Evolutionary conservation across 2,329 filamentous ascomycete species (phyloP).

Genomic region (Chaetomiaceae sp.): DNA sequence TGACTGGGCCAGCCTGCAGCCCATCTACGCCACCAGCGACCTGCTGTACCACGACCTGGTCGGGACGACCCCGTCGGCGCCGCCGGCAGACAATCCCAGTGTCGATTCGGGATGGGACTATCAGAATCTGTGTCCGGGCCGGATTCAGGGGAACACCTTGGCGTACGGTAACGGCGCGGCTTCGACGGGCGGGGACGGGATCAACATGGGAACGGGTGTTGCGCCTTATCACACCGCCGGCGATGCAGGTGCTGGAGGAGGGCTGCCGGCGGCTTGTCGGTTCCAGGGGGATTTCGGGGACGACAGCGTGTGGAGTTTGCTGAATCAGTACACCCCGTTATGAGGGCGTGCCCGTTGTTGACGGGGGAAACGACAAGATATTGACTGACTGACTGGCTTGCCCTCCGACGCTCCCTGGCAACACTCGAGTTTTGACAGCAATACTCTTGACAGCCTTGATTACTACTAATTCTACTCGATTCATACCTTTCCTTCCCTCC

Average conservation of each 20-base stretch:
- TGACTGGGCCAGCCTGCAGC: conserved; percentile 48
- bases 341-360: too few species aligned
- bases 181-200: conserved; percentile 5
- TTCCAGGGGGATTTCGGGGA: conserved; percentile 30
- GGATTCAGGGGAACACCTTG: neutral
- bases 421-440: too few species aligned
- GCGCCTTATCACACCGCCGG: too few species aligned
- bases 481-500: too few species aligned
- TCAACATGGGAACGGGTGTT: neutral
- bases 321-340: conserved; percentile 28
- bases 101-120: neutral
- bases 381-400: too few species aligned
- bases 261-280: conserved; percentile 3
- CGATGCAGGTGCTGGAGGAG: neutral
- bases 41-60: conserved; percentile 53
- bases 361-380: too few species aligned
- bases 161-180: neutral
- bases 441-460: too few species aligned
- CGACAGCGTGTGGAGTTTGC: conserved; percentile 30
- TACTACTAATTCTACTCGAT: too few species aligned
- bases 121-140: neutral
- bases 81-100: neutral
- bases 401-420: too few species aligned
- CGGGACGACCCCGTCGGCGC: neutral
- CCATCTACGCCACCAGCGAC: conserved; percentile 54